These are phyloP conservation scores for Quercus lobata DNA, from an alignment of 331 rosid species.

Conservation along the genomic window DNA sequence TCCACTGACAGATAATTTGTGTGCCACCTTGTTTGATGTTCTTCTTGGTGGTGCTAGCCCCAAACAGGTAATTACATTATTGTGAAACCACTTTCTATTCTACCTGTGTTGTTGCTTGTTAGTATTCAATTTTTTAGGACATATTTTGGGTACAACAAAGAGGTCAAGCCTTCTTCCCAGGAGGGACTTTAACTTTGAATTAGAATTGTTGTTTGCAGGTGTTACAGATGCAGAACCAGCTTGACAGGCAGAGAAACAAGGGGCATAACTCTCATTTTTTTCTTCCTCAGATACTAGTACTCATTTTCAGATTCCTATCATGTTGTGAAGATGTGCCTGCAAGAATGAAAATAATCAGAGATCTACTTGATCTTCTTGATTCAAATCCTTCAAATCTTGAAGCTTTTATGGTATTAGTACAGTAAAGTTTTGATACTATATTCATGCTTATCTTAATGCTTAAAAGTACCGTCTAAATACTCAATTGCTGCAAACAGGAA, in stretches of 20 bases:
- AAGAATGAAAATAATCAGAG: constrained; percentile 68
- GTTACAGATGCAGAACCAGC: constrained; percentile 73
- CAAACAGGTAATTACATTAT: constrained; percentile 66
- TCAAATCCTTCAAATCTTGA: constrained; percentile 89
- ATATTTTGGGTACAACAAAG: neutral
- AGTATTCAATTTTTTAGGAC: neutral
- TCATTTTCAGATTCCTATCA: constrained; percentile 76
- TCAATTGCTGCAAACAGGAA: constrained; percentile 51
- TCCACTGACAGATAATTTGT: constrained; percentile 80
- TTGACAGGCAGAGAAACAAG: constrained; percentile 70
- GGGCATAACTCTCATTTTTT: constrained; percentile 68
- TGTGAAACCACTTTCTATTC: neutral
- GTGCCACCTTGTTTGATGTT: constrained; percentile 93
- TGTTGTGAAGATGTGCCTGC: constrained; percentile 61
- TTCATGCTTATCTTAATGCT: constrained; percentile 15
- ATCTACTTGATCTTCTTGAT: constrained; percentile 93
- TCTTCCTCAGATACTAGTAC: constrained; percentile 85
- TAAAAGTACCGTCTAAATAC: constrained; percentile 15
- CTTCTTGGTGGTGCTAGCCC: constrained; percentile 99
- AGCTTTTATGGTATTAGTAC: constrained; percentile 82
- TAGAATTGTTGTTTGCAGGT: constrained; percentile 52
- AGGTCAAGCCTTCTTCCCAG: neutral
- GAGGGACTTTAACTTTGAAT: neutral
- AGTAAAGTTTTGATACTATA: neutral
- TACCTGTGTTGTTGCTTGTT: neutral